Base-by-base conservation (phyloP, 331 rosid genomes). In the Pyracantha coccinea region DNA sequence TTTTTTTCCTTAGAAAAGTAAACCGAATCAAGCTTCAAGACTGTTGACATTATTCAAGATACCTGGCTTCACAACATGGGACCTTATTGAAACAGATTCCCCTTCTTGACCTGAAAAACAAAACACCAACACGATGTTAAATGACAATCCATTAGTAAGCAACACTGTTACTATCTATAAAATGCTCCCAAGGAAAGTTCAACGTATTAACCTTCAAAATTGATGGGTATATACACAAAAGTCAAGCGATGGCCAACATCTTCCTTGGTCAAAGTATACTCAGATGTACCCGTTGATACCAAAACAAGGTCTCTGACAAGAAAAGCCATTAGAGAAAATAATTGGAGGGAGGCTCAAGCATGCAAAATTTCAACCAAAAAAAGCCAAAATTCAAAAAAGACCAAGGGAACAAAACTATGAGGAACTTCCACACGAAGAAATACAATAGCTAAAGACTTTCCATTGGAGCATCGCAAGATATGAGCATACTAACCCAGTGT, bases 51-150 rank as follows among this genome's bases (percentile, higher is more conserved):
- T 75, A 44, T 69, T 74, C 74, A 66, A 75, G 68, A 53, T 94
- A 94, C 99, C 99, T 90, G 88, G 90, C 85, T 86, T 89, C 66
- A 94, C 97, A 69, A 79, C 80, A 66, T 86, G 71, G 45, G 99
- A 86, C 79, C 75, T 28, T 45, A 83, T 69, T 31, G 97, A 90
- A 66, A 83, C 69, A 69, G 97, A 87, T 60, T 86, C 87, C 74
- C 99, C 99, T 87, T 94, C 97, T 77, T 90, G 93, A 53, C 99
- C 99, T 94, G 76, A 54, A 15, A 85, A 78, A 80, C 33, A 76
- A 77, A 74, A 78, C 33, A 73, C 70, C 72, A 77, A 61, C 38
- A 75, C 60, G 45, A 74, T 44, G 27, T 77, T 77, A 79, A 5
- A n/a, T 53, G 68, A 52, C 44, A 31, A 80, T 35, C 32, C 38